Percentiles rank a stretch among this genome's conserved stretches.
phyloP scores from a whole-genome alignment of 768 basidiomycete species.

The Pleurotus sapidus region DNA sequence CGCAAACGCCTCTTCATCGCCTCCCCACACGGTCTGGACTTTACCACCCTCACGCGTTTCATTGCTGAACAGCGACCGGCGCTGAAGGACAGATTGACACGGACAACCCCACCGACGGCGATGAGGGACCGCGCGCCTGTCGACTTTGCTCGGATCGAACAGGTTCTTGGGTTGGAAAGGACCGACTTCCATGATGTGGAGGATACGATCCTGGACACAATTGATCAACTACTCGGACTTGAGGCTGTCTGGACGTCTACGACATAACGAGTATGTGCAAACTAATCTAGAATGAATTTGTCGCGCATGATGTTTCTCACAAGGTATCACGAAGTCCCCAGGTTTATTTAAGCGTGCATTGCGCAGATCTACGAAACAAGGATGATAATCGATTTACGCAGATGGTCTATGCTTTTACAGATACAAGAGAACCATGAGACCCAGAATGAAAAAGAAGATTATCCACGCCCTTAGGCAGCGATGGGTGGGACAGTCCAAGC shows the following conservation, averaged over 20 bases:
- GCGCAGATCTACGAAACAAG: too few species aligned
- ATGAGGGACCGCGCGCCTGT: constrained; percentile 20
- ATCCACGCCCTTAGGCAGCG: too few species aligned
- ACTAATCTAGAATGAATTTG: too few species aligned
- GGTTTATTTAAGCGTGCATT: too few species aligned
- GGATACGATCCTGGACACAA: constrained; percentile 27
- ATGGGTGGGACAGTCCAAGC: too few species aligned
- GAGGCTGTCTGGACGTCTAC: constrained; percentile 12
- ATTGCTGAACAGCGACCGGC: constrained; percentile 27
- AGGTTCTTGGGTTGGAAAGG: constrained; percentile 28
- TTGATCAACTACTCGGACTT: constrained; percentile 18
- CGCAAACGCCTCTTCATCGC: constrained; percentile 32
- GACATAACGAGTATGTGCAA: too few species aligned
- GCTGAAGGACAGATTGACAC: constrained; percentile 24
- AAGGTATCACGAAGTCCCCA: too few species aligned
- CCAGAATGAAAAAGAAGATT: too few species aligned
- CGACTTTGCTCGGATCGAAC: constrained; percentile 26
- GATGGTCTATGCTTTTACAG: too few species aligned
- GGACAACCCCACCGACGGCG: constrained; percentile 12
- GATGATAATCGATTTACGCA: too few species aligned
- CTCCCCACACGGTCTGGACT: constrained; percentile 23
- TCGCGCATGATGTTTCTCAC: too few species aligned
- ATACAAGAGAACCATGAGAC: too few species aligned
- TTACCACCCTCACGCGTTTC: constrained; percentile 17
- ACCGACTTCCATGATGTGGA: constrained; percentile 27